Evolutionary conservation across 768 basidiomycete genomes (phyloP).

Genomic region (Lactarius akahatsu): DNA sequence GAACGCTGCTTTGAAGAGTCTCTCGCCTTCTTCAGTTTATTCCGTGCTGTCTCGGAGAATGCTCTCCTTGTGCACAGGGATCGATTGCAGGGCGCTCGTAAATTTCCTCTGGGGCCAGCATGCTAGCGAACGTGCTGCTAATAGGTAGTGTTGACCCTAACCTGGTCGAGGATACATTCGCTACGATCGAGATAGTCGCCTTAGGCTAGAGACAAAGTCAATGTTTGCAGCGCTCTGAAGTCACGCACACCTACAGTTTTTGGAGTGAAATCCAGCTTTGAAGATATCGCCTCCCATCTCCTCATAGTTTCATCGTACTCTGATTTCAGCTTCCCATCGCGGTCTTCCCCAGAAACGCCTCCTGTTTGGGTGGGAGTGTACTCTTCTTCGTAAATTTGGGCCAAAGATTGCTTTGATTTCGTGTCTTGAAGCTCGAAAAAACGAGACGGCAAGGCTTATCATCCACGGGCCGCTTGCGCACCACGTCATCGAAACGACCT

Average conservation of each 20-base stretch:
- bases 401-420: slow-evolving; percentile 84
- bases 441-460: slow-evolving; percentile 86
- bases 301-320: slow-evolving; percentile 86
- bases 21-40: slow-evolving; percentile 71
- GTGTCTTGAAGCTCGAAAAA: slow-evolving; percentile 87
- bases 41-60: slow-evolving; percentile 66
- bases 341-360: slow-evolving; percentile 59
- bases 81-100: slow-evolving; percentile 57
- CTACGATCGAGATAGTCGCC: slow-evolving; percentile 77
- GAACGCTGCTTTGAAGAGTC: slow-evolving; percentile 54
- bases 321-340: slow-evolving; percentile 86
- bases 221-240: slow-evolving; percentile 21
- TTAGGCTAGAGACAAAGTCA: slow-evolving; percentile 62
- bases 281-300: slow-evolving; percentile 81
- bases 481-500: slow-evolving; percentile 86
- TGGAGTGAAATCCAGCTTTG: slow-evolving; percentile 91
- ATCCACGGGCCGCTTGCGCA: slow-evolving; percentile 73
- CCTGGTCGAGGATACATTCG: slow-evolving; percentile 76
- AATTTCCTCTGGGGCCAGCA: slow-evolving; percentile 56
- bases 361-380: slow-evolving; percentile 69
- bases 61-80: slow-evolving; percentile 68
- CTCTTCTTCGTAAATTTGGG: slow-evolving; percentile 95
- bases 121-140: slow-evolving; percentile 65
- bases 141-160: slow-evolving; percentile 93
- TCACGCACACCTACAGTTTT: slow-evolving; percentile 63